These are phyloP conservation scores for Nicotiana benthamiana DNA, from an alignment of 257 asterid genomes.

Conservation along the genomic window DNA sequence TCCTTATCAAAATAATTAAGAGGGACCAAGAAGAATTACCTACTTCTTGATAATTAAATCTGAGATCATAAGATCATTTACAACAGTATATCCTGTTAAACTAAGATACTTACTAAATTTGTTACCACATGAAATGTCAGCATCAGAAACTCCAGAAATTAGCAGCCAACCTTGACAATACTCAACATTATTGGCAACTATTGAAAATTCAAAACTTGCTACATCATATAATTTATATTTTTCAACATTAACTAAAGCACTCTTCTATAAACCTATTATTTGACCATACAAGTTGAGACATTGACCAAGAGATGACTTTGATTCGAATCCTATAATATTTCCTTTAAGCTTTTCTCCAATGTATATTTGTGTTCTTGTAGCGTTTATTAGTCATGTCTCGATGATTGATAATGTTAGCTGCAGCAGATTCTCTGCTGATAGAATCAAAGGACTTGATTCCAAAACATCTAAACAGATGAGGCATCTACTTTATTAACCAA, in stretches of 20 bases:
- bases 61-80: neutral
- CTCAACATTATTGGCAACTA: neutral
- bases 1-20: no score
- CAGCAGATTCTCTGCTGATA: neutral
- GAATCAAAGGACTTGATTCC: neutral
- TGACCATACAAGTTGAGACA: neutral
- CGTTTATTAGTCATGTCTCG: neutral
- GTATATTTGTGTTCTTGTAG: neutral
- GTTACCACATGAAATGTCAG: neutral
- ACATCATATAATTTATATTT: neutral
- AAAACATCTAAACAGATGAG: conserved; percentile 5
- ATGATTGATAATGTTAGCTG: neutral
- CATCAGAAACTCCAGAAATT: neutral
- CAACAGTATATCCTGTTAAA: neutral
- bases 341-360: neutral
- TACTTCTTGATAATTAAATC: neutral
- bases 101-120: neutral
- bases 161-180: neutral
- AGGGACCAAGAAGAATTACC: neutral
- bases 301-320: neutral
- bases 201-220: neutral
- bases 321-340: neutral
- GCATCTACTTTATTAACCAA: no score
- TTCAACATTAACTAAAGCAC: conserved; percentile 1
- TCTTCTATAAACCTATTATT: neutral